These are phyloP conservation scores for Chlorella sp. DNA, from an alignment of 139 green algal genomes.

Conservation along the genomic window DNA sequence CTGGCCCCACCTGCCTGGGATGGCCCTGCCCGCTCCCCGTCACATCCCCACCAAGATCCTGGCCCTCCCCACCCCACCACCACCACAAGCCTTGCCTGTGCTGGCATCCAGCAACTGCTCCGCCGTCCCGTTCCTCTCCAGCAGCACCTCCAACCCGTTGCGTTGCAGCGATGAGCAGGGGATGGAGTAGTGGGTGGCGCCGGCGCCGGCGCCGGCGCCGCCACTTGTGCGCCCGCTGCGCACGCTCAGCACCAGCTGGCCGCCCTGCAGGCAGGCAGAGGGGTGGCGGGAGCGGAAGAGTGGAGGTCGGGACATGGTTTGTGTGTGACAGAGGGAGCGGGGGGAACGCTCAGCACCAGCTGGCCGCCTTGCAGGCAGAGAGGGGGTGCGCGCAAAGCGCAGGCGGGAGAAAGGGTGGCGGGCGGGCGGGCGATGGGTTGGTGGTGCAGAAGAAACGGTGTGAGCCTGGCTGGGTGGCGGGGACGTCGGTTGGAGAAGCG, in stretches of 20 bases:
- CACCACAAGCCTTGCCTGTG: not conserved
- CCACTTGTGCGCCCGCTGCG: not conserved
- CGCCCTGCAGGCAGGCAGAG: not conserved
- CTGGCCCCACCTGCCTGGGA: no score
- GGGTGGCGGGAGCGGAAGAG: not conserved
- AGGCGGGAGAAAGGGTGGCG: not conserved
- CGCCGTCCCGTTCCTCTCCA: conserved; percentile 16
- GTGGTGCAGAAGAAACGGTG: not conserved
- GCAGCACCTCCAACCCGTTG: conserved; percentile 25
- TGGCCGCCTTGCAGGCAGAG: not conserved
- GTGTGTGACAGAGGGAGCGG: no score
- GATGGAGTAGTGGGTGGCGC: conserved; percentile 17
- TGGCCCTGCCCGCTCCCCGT: not conserved
- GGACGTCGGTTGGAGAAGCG: not conserved
- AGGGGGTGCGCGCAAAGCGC: not conserved
- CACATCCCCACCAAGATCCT: not conserved
- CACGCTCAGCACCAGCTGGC: conserved; percentile 30
- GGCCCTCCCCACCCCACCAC: no score
- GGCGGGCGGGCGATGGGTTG: not conserved
- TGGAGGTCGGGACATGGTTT: no score
- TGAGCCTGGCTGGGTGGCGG: no score
- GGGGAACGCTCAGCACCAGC: conserved; percentile 34
- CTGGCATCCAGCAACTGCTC: conserved; percentile 17
- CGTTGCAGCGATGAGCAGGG: not conserved
- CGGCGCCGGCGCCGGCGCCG: not conserved